These are phyloP conservation scores for Curvularia spicifera DNA, from an alignment of 2,329 filamentous ascomycete species.

Conservation along the genomic window DNA sequence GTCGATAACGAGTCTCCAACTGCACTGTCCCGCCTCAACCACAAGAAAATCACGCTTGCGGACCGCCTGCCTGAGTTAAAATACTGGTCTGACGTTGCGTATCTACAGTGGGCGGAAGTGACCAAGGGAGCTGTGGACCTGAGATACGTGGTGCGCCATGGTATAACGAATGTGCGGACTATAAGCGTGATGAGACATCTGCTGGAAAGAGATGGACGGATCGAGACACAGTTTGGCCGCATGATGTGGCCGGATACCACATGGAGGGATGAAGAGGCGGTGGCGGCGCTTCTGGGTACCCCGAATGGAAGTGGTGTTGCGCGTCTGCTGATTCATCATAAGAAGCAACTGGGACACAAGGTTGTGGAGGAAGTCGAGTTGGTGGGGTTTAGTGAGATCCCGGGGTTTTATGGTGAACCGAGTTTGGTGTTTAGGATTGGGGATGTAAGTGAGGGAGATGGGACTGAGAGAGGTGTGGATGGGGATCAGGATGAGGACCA, in stretches of 20 bases:
- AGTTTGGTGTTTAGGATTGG: conserved; percentile 2
- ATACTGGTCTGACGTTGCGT: conserved; percentile 3
- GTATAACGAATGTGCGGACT: not conserved
- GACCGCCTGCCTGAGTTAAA: not conserved
- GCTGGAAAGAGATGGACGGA: not conserved
- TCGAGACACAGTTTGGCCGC: not conserved
- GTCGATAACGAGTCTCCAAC: conserved; percentile 3
- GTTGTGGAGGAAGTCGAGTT: not conserved
- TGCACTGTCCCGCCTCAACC: no score
- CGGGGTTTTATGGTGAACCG: not conserved
- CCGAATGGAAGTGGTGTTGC: conserved; percentile 1
- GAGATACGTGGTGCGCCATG: not conserved
- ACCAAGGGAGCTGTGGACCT: not conserved
- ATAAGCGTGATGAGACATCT: not conserved
- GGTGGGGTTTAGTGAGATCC: not conserved
- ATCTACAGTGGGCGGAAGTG: not conserved
- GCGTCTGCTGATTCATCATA: conserved; percentile 1
- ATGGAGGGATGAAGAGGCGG: not conserved
- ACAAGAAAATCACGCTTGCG: no score
- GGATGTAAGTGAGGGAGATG: not conserved
- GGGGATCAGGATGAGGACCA: not conserved
- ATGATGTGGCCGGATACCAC: not conserved
- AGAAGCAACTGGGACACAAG: not conserved
- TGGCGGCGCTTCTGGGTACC: not conserved
- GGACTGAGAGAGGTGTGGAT: not conserved